Percentiles rank a stretch among this genome's conserved stretches.
Evolutionary conservation across 495 filamentous ascomycete species (phyloP).

Genomic region (Massariosphaeria phaeospora): DNA sequence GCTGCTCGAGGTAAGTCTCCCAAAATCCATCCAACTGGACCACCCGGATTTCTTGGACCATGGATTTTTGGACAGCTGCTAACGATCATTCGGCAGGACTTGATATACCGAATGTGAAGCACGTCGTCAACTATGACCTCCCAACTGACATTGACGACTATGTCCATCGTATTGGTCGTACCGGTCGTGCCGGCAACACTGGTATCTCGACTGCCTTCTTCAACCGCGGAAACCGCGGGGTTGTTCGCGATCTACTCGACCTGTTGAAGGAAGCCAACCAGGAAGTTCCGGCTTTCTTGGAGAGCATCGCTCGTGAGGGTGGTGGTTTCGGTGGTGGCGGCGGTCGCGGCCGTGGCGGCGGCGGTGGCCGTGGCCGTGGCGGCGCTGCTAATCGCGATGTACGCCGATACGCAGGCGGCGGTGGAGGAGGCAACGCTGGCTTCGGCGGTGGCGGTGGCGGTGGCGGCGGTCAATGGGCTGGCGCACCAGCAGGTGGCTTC

Average conservation of each 20-base stretch:
- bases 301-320: constrained; percentile 92
- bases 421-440: constrained; percentile 53
- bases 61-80: neutral
- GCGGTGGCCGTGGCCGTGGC: constrained; percentile 64
- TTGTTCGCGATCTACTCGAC: constrained; percentile 91
- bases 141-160: constrained; percentile 99
- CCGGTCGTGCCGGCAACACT: constrained; percentile 97
- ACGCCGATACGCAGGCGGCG: constrained; percentile 68
- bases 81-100: constrained; percentile 44
- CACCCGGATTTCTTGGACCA: neutral
- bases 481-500: constrained; percentile 42
- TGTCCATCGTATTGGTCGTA: constrained; percentile 99
- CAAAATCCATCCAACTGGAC: neutral
- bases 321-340: constrained; percentile 68
- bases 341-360: constrained; percentile 49
- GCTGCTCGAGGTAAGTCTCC: constrained; percentile 65
- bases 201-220: constrained; percentile 98
- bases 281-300: constrained; percentile 87
- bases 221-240: constrained; percentile 97
- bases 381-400: constrained; percentile 77
- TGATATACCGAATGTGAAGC: constrained; percentile 96
- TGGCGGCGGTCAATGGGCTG: constrained; percentile 43
- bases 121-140: constrained; percentile 98
- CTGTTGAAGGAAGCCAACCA: constrained; percentile 97
- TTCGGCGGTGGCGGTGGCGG: constrained; percentile 50